Evolutionary conservation across 768 basidiomycete species (phyloP).

Genomic region (Lentinula boryana): DNA sequence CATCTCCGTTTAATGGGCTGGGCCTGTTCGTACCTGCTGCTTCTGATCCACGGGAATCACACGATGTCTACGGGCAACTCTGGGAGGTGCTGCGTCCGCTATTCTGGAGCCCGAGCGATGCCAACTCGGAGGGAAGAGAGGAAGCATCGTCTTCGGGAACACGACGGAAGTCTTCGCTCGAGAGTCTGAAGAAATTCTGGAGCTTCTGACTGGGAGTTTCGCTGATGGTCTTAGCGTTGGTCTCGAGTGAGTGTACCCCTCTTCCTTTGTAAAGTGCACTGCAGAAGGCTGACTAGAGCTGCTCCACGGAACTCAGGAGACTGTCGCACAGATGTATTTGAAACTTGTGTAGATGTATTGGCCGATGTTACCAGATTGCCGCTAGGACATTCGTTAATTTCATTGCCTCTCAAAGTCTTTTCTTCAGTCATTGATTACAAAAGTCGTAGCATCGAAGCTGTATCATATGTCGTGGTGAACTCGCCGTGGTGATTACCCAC

Average conservation of each 20-base stretch:
- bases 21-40: slow-evolving; percentile 6
- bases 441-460: not conserved
- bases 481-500: too few relatives aligned
- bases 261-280: not conserved
- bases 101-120: not conserved
- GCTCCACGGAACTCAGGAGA: not conserved
- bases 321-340: too few relatives aligned
- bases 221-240: too few relatives aligned
- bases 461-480: too few relatives aligned
- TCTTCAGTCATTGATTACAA: not conserved
- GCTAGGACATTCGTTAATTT: not conserved
- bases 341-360: too few relatives aligned
- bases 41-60: not conserved
- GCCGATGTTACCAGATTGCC: too few relatives aligned
- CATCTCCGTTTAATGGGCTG: slow-evolving; percentile 7
- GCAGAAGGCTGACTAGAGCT: not conserved
- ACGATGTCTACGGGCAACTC: slow-evolving; percentile 6
- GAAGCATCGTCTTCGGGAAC: not conserved
- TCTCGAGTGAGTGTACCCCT: not conserved
- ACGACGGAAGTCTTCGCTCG: not conserved
- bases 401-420: not conserved
- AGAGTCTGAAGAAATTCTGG: not conserved
- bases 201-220: not conserved
- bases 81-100: slow-evolving; percentile 4
- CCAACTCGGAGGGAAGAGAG: not conserved